phyloP scores from a whole-genome alignment of 208 protist species.

The Endotrypanum monterogeii region DNA sequence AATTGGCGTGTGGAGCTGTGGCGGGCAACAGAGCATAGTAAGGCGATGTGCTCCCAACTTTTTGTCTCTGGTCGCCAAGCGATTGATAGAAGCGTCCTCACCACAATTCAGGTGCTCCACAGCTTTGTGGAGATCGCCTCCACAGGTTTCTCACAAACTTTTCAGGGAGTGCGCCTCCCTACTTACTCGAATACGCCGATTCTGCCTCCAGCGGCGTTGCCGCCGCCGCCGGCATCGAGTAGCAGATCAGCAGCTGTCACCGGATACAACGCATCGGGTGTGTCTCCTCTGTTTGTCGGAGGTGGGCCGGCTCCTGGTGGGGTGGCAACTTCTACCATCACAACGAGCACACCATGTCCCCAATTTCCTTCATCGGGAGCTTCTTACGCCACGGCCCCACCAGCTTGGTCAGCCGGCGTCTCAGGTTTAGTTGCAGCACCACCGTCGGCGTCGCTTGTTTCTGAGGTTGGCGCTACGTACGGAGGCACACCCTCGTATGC shows the following conservation, averaged over 20 bases:
- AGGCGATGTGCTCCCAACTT: constrained; percentile 60
- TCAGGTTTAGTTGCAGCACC: not conserved
- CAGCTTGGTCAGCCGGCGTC: not conserved
- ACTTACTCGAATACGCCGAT: constrained; percentile 48
- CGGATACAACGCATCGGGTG: not conserved
- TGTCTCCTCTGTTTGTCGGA: not conserved
- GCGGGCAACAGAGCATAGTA: constrained; percentile 62
- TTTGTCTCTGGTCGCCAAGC: constrained; percentile 60
- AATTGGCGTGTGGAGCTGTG: constrained; percentile 80
- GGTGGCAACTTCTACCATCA: not conserved
- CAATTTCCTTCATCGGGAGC: not conserved
- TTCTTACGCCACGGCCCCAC: constrained; percentile 7
- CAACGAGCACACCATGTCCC: not conserved
- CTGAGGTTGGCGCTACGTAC: not conserved
- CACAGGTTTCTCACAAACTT: constrained; percentile 50
- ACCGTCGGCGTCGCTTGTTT: not conserved
- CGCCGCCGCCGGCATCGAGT: constrained; percentile 40
- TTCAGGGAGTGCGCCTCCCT: constrained; percentile 49
- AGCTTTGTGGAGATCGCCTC: constrained; percentile 57
- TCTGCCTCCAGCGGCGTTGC: constrained; percentile 54
- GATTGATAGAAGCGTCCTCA: constrained; percentile 66
- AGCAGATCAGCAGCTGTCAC: not conserved
- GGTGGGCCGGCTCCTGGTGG: not conserved
- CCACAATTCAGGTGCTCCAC: constrained; percentile 50
- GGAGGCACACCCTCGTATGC: not conserved